A percentile compares a stretch with the other conserved stretches of the same genome.
phyloP scores from a whole-genome alignment of 2,329 filamentous ascomycete species.

The Pyricularia grisea region DNA sequence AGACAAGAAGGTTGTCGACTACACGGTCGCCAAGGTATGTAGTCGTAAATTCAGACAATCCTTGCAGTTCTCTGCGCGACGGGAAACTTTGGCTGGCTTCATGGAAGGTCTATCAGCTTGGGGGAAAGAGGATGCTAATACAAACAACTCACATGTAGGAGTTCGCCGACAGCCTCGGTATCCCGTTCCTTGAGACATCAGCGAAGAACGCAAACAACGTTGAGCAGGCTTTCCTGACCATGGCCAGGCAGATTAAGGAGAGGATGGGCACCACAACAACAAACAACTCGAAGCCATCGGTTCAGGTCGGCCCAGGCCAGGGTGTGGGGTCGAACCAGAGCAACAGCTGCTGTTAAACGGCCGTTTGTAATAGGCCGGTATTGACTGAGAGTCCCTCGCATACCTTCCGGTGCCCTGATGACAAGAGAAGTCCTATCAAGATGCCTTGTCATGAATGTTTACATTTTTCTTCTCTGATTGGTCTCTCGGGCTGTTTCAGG shows the following conservation, averaged over 20 bases:
- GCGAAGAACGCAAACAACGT: slow-evolving; percentile 99
- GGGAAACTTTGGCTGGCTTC: background rate
- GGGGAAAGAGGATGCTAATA: background rate
- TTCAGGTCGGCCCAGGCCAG: slow-evolving; percentile 91
- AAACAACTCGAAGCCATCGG: slow-evolving; percentile 97
- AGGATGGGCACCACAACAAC: slow-evolving; percentile 94
- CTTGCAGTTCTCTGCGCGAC: background rate
- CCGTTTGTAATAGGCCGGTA: background rate
- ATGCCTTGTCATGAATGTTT: background rate
- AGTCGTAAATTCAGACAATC: background rate
- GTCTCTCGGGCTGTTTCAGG: background rate
- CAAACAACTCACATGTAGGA: slow-evolving; percentile 49
- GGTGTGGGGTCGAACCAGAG: slow-evolving; percentile 57
- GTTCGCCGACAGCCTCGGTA: slow-evolving; percentile 96
- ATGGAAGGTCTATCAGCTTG: background rate
- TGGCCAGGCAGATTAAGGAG: slow-evolving; percentile 99
- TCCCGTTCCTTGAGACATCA: slow-evolving; percentile 98
- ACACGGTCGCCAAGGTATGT: slow-evolving; percentile 94
- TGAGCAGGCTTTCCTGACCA: slow-evolving; percentile 98
- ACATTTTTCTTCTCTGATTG: background rate
- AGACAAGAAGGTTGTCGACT: slow-evolving; percentile 99
- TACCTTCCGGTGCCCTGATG: background rate
- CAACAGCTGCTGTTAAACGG: slow-evolving; percentile 23
- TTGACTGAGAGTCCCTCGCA: background rate
- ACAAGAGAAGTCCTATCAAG: background rate